Evolutionary conservation across 2,329 filamentous ascomycete genomes (phyloP), one percentile per base, ranked within the genome.

Genomic region (Calycina herbarum): DNA sequence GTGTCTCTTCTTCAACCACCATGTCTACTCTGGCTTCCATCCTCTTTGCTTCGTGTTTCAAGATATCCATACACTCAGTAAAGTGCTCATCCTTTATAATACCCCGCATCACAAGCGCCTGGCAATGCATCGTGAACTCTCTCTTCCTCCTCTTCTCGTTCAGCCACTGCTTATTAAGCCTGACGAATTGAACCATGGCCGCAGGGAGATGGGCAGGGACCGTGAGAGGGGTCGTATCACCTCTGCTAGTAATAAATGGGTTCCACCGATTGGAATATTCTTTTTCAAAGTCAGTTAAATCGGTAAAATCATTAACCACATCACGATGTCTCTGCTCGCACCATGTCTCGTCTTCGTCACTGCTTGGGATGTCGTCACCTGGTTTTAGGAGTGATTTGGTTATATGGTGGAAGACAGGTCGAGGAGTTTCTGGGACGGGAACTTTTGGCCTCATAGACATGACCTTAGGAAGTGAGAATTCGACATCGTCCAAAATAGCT

Each of bases 301-400:
- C 73, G 8, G 59, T 68, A 60, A 68, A 74, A 40, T 75, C 73
- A 31, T 72, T 70, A 7, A 76, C 70, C 2, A 70, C 66, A 45
- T 76, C 74, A 31, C 70, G 67, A 38, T 73, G 70, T 56, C 73
- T 74, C 15, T 72, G 70, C 17, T 72, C 59, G 8, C 75, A 66
- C 74, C 74, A 76, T n/a, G 35, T 51, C 54, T 76, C 71, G 35
- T 75, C 73, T 33, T 74, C 73, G 20, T 75, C 74, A 35, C 71
- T 74, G 56, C 69, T 65, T 15, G 70, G 66, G 11, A 76, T 62
- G 20, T 69, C 68, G 42, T 75, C 73, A 20, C 72, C 74, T 40
- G 72, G 65, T 7, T 63, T 11, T 5, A 76, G 62, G 5, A 68
- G n/a, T 38, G 67, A 69, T 57, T 73, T 76, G 0, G 73, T 72